A percentile compares a stretch with the other conserved stretches of the same genome.
phyloP scores from a whole-genome alignment of 2,329 filamentous ascomycete genomes.

The Stagonosporopsis vannaccii region DNA sequence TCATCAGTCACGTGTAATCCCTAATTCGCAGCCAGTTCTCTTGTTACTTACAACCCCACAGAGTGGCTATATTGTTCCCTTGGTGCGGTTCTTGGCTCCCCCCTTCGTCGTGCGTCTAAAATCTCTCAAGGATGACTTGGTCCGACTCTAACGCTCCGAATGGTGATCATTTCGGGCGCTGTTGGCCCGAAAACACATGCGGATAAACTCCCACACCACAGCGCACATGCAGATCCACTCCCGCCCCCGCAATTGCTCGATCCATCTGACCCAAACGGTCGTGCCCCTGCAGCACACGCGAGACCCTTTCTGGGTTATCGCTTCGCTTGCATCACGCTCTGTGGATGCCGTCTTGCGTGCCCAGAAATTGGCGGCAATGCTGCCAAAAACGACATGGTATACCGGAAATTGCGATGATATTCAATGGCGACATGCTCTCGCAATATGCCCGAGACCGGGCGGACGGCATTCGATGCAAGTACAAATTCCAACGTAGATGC shows the following conservation, averaged over 20 bases:
- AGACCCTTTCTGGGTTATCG: slow-evolving; percentile 5
- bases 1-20: neutral
- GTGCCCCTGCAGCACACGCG: slow-evolving; percentile 20
- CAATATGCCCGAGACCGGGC: slow-evolving; percentile 13
- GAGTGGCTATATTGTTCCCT: neutral
- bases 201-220: slow-evolving; percentile 19
- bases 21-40: neutral
- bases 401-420: slow-evolving; percentile 20
- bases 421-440: slow-evolving; percentile 17
- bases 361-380: slow-evolving; percentile 13
- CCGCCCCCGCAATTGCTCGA: slow-evolving; percentile 19
- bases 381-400: slow-evolving; percentile 25
- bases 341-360: slow-evolving; percentile 23
- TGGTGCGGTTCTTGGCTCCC: neutral
- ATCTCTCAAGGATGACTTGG: neutral
- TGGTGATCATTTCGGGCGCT: slow-evolving; percentile 12
- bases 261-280: slow-evolving; percentile 1
- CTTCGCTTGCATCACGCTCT: slow-evolving; percentile 21
- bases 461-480: slow-evolving; percentile 8
- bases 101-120: neutral
- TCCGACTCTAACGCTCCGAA: slow-evolving; percentile 2
- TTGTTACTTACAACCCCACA: neutral
- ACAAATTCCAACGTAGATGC: slow-evolving; percentile 10
- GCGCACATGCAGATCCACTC: slow-evolving; percentile 18
- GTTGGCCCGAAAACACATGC: slow-evolving; percentile 20